phyloP scores from a whole-genome alignment of 495 filamentous ascomycete species.

The Penicillium waksmanii region DNA sequence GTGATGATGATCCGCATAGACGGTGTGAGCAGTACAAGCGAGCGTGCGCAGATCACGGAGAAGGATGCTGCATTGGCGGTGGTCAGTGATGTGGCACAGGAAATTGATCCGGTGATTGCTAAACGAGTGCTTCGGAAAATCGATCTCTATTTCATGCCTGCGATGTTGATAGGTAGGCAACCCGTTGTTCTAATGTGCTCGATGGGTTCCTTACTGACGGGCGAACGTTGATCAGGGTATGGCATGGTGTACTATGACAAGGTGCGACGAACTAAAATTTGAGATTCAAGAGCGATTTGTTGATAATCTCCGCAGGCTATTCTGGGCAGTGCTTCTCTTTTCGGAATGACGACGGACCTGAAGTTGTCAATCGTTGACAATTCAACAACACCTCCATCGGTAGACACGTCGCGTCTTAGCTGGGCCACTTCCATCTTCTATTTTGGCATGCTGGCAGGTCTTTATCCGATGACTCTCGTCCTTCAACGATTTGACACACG shows the following conservation, averaged over 20 bases:
- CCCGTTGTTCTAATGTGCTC: not conserved
- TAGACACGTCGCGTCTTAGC: slow-evolving; percentile 64
- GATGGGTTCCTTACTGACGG: not conserved
- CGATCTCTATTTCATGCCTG: slow-evolving; percentile 69
- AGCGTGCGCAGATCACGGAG: slow-evolving; percentile 29
- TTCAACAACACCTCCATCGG: slow-evolving; percentile 56
- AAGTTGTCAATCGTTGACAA: slow-evolving; percentile 54
- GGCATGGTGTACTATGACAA: slow-evolving; percentile 82
- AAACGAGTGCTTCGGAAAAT: slow-evolving; percentile 70
- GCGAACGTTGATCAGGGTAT: slow-evolving; percentile 46
- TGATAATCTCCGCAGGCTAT: slow-evolving; percentile 57
- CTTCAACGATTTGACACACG: slow-evolving; percentile 67
- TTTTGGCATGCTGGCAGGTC: slow-evolving; percentile 74
- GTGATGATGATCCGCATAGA: slow-evolving; percentile 29
- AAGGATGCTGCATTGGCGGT: slow-evolving; percentile 53
- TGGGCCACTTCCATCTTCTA: slow-evolving; percentile 83
- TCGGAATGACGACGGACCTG: slow-evolving; percentile 76
- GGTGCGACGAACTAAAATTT: slow-evolving; percentile 30
- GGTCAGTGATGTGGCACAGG: slow-evolving; percentile 54
- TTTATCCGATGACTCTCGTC: slow-evolving; percentile 72
- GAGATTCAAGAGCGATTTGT: not conserved
- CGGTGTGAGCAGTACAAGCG: slow-evolving; percentile 16
- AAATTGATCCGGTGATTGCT: slow-evolving; percentile 55
- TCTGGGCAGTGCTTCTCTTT: slow-evolving; percentile 69
- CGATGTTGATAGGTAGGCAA: slow-evolving; percentile 64